Base-by-base conservation (phyloP, 805 yeast genomes). In the Saccharomycopsis capsularis region DNA sequence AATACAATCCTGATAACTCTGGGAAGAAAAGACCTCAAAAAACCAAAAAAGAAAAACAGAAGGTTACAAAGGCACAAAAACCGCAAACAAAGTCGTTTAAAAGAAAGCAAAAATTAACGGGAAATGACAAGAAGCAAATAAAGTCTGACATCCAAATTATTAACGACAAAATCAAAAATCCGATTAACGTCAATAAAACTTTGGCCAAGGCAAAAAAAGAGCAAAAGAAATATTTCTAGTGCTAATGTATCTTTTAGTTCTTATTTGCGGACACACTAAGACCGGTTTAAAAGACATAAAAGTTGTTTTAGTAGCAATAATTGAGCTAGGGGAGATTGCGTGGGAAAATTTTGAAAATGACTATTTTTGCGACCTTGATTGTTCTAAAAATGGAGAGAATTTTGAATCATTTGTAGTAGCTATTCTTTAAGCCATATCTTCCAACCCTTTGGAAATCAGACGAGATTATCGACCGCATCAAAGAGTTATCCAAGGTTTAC, bases 231-330 rank as follows among this genome's bases (percentile, higher is more conserved):
- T 25, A 6, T 41, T 44, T 6, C 16, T 36, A 11, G 40, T 45
- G 19, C 27, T 49, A 13, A 44, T 40, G 24, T 23, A 46, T 3
- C 21, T 49, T 2, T 11, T 49, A 2, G 49, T 49, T 4, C 21
- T 49, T 13, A 42, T 45, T 1, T 49, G 45, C 22, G 16, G 53
- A 15, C 34, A 45, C 6, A 49, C 30, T 3, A 43, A 49, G 18
- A 45, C 49, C 18, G 53, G 53, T 4, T 29, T 46, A 7, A 37
- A 46, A 18, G 50, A 50, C 13, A 34, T 51, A 4, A 46, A 47
- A 37, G 15, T 51, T 32, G 48, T 46, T 3, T 27, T 51, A 9
- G 21, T 25, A 16, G 23, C 37, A 19, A 39, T 51, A n/a, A 38
- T 47, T 13, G 51, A 51, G 3, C 32, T 32, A 6, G 50, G 42